Conservation (phyloP, 345 rosid genomes). For the Populus alba region DNA sequence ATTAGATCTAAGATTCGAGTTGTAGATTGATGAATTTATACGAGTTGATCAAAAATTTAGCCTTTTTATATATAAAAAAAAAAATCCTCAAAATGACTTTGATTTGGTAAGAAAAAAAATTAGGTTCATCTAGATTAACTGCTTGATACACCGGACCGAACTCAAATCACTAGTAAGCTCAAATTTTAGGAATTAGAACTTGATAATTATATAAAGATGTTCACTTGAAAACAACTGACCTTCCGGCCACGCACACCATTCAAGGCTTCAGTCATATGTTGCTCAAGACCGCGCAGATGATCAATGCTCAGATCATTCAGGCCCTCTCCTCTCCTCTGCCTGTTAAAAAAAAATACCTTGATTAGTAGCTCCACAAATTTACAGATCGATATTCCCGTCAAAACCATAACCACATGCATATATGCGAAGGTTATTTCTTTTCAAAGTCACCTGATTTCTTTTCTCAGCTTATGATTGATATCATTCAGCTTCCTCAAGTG, state of each 20-base stretch:
- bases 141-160: too few species aligned
- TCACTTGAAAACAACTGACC: constrained; percentile 21
- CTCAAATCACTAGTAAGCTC: not conserved
- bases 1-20: too few species aligned
- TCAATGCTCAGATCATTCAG: constrained; percentile 34
- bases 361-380: not conserved
- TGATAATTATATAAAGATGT: not conserved
- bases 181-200: not conserved
- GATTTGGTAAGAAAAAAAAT: too few species aligned
- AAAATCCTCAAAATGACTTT: too few species aligned
- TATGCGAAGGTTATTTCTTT: not conserved
- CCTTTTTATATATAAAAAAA: too few species aligned
- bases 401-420: not conserved
- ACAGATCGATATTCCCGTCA: not conserved
- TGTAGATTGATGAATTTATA: too few species aligned
- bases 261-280: constrained; percentile 32
- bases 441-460: constrained; percentile 42
- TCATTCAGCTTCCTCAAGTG: constrained; percentile 45
- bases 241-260: constrained; percentile 40
- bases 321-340: constrained; percentile 59
- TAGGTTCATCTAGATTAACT: too few species aligned
- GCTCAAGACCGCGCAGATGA: constrained; percentile 46
- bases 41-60: too few species aligned
- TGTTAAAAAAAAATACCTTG: not conserved
- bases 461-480: constrained; percentile 42